Evolutionary conservation across 106 monocot genomes (phyloP).

Genomic region (Posidonia australis): DNA sequence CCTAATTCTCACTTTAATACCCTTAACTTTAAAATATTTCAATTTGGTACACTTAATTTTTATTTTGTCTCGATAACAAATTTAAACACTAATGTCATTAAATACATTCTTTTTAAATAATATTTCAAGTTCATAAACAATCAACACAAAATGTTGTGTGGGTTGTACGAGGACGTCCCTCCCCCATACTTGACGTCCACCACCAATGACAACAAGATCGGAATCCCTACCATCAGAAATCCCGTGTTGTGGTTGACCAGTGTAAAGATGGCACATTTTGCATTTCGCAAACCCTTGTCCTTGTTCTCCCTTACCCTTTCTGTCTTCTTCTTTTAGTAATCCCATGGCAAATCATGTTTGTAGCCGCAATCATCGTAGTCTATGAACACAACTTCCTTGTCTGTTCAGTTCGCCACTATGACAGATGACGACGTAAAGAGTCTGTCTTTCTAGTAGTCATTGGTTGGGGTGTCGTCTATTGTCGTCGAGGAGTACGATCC

Average conservation of each 20-base stretch:
- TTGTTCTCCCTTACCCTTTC: conserved; percentile 50
- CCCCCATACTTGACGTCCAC: conserved; percentile 54
- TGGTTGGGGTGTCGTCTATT: conserved; percentile 61
- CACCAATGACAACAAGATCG: conserved; percentile 55
- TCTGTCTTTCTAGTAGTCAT: conserved; percentile 57
- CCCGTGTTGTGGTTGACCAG: conserved; percentile 88
- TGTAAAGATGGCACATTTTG: conserved; percentile 85
- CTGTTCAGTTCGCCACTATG: neutral
- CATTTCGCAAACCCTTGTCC: conserved; percentile 59
- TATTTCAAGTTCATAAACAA: too few relatives aligned
- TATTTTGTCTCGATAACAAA: too few relatives aligned
- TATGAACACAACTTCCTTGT: conserved; percentile 10
- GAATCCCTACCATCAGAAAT: conserved; percentile 12
- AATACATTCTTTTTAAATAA: too few relatives aligned
- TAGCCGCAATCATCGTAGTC: conserved; percentile 19
- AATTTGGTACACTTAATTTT: too few relatives aligned
- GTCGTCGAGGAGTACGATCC: conserved; percentile 92
- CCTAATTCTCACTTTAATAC: too few relatives aligned
- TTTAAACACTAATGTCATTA: too few relatives aligned
- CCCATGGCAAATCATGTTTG: neutral
- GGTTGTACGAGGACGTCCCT: conserved; percentile 88
- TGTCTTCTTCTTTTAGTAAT: conserved; percentile 38
- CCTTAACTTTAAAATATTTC: too few relatives aligned
- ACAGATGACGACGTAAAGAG: conserved; percentile 22
- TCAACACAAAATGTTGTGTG: conserved; percentile 54